A percentile compares a stretch with the other conserved stretches of the same genome.
phyloP scores from a whole-genome alignment of 129 eudicot species.

The Calendula officinalis region DNA sequence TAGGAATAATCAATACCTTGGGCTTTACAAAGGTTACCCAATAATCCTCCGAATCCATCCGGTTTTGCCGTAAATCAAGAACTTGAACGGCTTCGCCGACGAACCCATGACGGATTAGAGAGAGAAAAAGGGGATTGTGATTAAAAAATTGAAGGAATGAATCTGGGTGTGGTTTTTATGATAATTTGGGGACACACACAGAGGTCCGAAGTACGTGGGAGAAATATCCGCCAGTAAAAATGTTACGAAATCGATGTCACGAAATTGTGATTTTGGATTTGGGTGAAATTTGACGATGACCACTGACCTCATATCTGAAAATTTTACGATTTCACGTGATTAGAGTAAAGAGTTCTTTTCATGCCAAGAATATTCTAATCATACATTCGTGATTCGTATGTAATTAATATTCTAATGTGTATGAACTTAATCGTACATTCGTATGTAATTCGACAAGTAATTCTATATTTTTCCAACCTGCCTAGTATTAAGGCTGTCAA shows the following conservation, averaged over 20 bases:
- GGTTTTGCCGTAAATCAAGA: slow-evolving; percentile 64
- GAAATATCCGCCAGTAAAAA: slow-evolving; percentile 22
- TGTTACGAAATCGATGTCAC: slow-evolving; percentile 8
- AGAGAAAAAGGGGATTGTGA: background rate
- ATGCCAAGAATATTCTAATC: too few species aligned
- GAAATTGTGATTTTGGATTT: slow-evolving; percentile 3
- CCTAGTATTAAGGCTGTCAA: too few species aligned
- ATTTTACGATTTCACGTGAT: too few species aligned
- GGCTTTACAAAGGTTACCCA: slow-evolving; percentile 50
- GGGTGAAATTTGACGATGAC: background rate
- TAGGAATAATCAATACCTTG: slow-evolving; percentile 40
- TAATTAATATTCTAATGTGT: too few species aligned
- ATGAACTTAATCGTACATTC: too few species aligned
- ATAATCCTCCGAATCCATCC: slow-evolving; percentile 72
- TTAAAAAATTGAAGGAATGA: slow-evolving; percentile 1
- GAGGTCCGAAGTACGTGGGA: slow-evolving; percentile 27
- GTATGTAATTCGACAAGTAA: too few species aligned
- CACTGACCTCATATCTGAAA: too few species aligned
- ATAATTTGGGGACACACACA: background rate
- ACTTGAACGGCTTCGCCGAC: slow-evolving; percentile 32
- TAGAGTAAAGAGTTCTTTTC: too few species aligned
- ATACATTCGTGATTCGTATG: too few species aligned
- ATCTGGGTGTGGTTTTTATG: slow-evolving; percentile 8
- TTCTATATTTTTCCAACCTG: too few species aligned
- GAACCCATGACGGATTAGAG: slow-evolving; percentile 37